Percentiles rank a stretch among this genome's conserved stretches.
phyloP scores from a whole-genome alignment of 192 early-diverging fungal species.

The Coemansia erecta region DNA sequence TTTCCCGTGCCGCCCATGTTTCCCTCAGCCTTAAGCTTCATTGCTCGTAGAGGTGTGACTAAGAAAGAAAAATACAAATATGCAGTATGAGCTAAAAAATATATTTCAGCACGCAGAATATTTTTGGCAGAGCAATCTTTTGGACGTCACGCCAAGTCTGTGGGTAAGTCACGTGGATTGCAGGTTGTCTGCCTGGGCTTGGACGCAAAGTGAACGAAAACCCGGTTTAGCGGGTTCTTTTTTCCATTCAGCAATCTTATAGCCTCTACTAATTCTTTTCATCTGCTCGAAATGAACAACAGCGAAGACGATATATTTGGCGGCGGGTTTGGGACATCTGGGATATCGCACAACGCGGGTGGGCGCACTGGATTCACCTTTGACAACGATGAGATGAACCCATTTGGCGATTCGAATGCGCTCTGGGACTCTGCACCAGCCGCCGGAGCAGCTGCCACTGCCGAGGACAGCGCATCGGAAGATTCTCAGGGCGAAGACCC shows the following conservation, averaged over 20 bases:
- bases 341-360: neutral
- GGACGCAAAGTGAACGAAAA: neutral
- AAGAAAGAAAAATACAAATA: neutral
- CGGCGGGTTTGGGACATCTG: slow-evolving; percentile 28
- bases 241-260: neutral
- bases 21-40: slow-evolving; percentile 14
- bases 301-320: slow-evolving; percentile 37
- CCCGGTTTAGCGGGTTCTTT: neutral
- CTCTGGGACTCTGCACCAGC: slow-evolving; percentile 23
- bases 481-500: too few species aligned
- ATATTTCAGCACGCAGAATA: too few species aligned
- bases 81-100: neutral
- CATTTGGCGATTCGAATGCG: slow-evolving; percentile 34
- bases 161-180: neutral
- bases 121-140: too few species aligned
- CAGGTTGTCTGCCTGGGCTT: neutral
- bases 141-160: too few species aligned
- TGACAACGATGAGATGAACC: slow-evolving; percentile 48
- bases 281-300: slow-evolving; percentile 23
- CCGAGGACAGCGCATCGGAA: too few species aligned
- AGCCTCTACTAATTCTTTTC: neutral
- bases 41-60: neutral
- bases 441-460: neutral
- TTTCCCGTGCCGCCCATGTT: slow-evolving; percentile 10
- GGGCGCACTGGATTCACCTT: slow-evolving; percentile 33